Conservation (phyloP, 139 green algal species). For the Micractinium sp. region DNA sequence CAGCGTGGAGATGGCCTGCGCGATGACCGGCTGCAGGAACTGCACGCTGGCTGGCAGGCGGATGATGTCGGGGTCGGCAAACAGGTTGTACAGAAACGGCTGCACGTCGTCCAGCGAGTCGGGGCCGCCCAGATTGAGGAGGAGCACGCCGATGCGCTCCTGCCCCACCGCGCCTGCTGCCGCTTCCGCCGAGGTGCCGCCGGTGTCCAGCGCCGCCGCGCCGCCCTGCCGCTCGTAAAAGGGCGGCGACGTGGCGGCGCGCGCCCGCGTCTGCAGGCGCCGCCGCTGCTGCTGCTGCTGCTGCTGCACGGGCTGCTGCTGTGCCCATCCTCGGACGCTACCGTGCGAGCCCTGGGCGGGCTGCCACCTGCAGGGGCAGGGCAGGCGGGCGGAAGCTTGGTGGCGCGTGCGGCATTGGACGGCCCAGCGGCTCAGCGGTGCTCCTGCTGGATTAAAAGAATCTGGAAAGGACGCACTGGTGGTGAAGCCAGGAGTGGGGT, state of each 20-base stretch:
- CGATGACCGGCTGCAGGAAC: conserved; percentile 89
- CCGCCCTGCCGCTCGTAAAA: conserved; percentile 17
- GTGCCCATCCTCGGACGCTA: too few species aligned
- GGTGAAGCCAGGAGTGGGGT: too few species aligned
- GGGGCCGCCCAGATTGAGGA: conserved; percentile 97
- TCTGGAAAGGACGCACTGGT: too few species aligned
- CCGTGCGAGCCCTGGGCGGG: too few species aligned
- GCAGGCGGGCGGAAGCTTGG: too few species aligned
- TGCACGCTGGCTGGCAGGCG: conserved; percentile 67
- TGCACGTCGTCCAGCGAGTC: conserved; percentile 97
- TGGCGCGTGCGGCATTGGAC: not conserved
- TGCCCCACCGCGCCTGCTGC: not conserved
- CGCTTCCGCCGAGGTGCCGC: not conserved
- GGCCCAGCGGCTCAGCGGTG: not conserved
- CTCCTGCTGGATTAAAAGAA: too few species aligned
- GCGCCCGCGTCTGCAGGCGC: not conserved
- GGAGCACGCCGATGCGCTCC: conserved; percentile 87
- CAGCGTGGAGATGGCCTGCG: conserved; percentile 80
- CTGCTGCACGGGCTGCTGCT: not conserved
- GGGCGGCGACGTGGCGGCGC: conserved; percentile 14
- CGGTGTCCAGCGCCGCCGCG: not conserved
- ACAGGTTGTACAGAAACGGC: conserved; percentile 99
- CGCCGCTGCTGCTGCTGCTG: conserved; percentile 19
- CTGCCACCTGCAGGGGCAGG: not conserved
- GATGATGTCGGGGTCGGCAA: conserved; percentile 98